These are phyloP conservation scores for Fusarium lateritium DNA, from an alignment of 2,329 filamentous ascomycete genomes.

Conservation along the genomic window DNA sequence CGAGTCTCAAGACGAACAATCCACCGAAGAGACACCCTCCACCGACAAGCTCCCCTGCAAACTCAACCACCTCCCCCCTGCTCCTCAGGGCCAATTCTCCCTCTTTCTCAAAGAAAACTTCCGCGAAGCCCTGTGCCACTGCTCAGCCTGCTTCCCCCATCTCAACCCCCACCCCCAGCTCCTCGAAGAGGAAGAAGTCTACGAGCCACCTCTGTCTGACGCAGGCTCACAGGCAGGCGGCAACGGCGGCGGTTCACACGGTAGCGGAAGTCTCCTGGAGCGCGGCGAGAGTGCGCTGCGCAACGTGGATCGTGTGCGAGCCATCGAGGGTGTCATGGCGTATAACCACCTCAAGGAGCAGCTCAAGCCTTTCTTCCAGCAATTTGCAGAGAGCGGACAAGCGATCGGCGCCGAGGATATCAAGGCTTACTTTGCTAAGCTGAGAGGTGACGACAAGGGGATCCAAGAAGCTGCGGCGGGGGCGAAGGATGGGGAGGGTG, in stretches of 20 bases:
- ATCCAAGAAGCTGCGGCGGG: conserved; percentile 73
- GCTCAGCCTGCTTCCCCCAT: conserved; percentile 81
- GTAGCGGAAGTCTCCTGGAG: conserved; percentile 88
- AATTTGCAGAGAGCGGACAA: conserved; percentile 92
- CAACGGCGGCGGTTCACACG: conserved; percentile 67
- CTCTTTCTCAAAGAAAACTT: conserved; percentile 87
- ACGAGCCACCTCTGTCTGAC: conserved; percentile 90
- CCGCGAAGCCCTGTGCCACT: conserved; percentile 86
- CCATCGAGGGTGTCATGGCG: conserved; percentile 97
- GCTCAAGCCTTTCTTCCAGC: conserved; percentile 93
- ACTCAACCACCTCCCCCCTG: conserved; percentile 68
- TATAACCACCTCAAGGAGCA: conserved; percentile 97
- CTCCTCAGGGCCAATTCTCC: conserved; percentile 75
- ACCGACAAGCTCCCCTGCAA: conserved; percentile 66
- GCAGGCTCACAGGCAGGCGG: conserved; percentile 66
- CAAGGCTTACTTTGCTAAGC: conserved; percentile 94
- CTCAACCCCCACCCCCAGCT: conserved; percentile 83
- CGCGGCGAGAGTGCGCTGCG: conserved; percentile 92
- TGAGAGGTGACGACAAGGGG: conserved; percentile 87
- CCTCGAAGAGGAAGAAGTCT: conserved; percentile 93
- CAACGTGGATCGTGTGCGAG: conserved; percentile 91
- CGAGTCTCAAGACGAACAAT: conserved; percentile 47
- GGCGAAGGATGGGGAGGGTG: conserved; percentile 50
- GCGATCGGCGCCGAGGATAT: conserved; percentile 95
- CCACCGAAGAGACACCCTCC: conserved; percentile 30